Evolutionary conservation across 306 rosid species (phyloP).

Genomic region (Hippophae rhamnoides): DNA sequence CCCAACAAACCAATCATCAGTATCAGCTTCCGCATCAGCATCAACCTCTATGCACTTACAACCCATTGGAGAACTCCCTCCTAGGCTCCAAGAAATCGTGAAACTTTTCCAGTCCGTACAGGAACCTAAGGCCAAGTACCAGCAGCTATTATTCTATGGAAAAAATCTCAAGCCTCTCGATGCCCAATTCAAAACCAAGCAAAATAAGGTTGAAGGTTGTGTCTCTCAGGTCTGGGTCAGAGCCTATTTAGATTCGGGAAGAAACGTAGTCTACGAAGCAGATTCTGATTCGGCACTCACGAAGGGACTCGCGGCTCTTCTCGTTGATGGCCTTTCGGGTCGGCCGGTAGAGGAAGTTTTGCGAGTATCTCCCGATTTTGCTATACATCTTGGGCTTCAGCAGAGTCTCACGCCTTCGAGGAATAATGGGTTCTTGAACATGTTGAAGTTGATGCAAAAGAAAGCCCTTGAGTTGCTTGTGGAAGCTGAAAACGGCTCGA

Average conservation of each 20-base stretch:
- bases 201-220: constrained; percentile 86
- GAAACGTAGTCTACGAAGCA: constrained; percentile 68
- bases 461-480: constrained; percentile 49
- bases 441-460: constrained; percentile 88
- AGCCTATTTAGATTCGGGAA: constrained; percentile 55
- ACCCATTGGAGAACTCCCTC: constrained; percentile 83
- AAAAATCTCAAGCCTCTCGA: constrained; percentile 77
- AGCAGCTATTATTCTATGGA: constrained; percentile 86
- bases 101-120: constrained; percentile 77
- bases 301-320: constrained; percentile 87
- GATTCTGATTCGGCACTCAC: constrained; percentile 83
- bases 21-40: constrained; percentile 21
- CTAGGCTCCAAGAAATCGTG: constrained; percentile 82
- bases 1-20: constrained; percentile 22
- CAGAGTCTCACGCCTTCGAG: constrained; percentile 85
- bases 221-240: constrained; percentile 99
- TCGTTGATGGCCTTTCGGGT: constrained; percentile 70
- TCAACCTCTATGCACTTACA: constrained; percentile 41
- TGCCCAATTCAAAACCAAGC: constrained; percentile 44
- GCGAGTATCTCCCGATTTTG: constrained; percentile 72
- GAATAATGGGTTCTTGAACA: constrained; percentile 87
- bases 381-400: constrained; percentile 63
- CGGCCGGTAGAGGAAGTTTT: constrained; percentile 54
- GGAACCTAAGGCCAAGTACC: constrained; percentile 71
- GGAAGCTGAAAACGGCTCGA: constrained; percentile 44